Evolutionary conservation across 257 asterid species (phyloP), one percentile per base, ranked within the genome.

Genomic region (Perilla frutescens): DNA sequence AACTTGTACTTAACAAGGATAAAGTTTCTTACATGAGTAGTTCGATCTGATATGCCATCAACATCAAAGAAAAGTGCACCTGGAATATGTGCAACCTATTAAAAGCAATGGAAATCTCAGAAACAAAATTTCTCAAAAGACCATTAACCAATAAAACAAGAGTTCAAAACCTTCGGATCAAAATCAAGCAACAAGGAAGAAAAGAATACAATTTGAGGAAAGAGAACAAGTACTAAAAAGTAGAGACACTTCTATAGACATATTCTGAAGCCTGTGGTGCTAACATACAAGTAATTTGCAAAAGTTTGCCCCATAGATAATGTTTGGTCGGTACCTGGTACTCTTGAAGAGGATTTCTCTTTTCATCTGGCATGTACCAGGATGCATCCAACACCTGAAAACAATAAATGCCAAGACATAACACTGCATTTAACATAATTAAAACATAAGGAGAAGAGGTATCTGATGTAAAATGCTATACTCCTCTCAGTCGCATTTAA

Each of bases 341-440:
- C 82, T 95, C 99, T 81, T 95, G 98, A 80, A 92, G 87, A 29
- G 99, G 98, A 73, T 95, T 92, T 82, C 99, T 90, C 87, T 95
- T 95, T 81, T 95, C 98, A 81, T 92, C 87, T 68, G 98, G 98
- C 99, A 95, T 95, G 82, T 95, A 95, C 99, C 99, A 95, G 48
- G 99, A 95, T 50, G 97, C 98, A 80, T 95, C 99, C 89, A 95
- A 68, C 77, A 95, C 96, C 99, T 92, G 77, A 72, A 67, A 73
- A 66, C 55, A 62, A 60, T 62, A n/a, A 76, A 40, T 3, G 47
- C 54, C 48, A 40, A 68, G 53, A 47, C 50, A 71, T n/a, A 62
- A 56, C 57, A 57, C 29, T 12, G 63, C 45, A 53, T 60, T 51
- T 37, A 57, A 59, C 49, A 8, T 5, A 20, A 72, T 68, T 41